These are phyloP conservation scores for Ceratobasidium sp. DNA, from an alignment of 1,284 basidiomycete genomes.

Conservation along the genomic window DNA sequence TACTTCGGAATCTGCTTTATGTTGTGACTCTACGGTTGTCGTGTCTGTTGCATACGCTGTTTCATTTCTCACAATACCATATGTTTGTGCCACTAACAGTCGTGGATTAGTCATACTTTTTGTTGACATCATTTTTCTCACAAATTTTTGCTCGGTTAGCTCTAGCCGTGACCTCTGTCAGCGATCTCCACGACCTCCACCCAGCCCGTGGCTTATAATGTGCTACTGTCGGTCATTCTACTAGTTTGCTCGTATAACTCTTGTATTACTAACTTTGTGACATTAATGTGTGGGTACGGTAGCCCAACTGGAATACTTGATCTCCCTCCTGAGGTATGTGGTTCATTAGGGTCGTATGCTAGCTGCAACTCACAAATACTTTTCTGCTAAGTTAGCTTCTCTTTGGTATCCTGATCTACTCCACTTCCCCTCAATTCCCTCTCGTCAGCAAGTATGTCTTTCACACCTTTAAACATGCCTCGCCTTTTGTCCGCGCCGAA, in stretches of 20 bases:
- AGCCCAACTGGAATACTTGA: conserved; percentile 31
- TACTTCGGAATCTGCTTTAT: conserved; percentile 16
- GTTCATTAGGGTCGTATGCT: background rate
- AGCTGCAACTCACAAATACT: background rate
- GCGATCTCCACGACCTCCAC: conserved; percentile 6
- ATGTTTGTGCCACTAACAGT: background rate
- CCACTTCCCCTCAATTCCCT: conserved; percentile 2
- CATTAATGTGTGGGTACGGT: background rate
- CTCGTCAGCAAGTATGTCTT: conserved; percentile 37
- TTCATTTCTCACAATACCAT: conserved; percentile 22
- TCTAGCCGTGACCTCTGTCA: conserved; percentile 6
- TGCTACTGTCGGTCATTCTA: background rate
- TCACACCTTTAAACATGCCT: conserved; percentile 37
- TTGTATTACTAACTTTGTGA: conserved; percentile 25
- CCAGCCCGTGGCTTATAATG: conserved; percentile 8
- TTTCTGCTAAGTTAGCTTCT: conserved; percentile 28
- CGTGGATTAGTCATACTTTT: conserved; percentile 28
- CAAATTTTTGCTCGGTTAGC: background rate
- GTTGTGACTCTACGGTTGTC: conserved; percentile 18
- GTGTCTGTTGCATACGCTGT: conserved; percentile 22
- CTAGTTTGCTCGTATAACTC: conserved; percentile 3
- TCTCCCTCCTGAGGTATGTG: conserved; percentile 34
- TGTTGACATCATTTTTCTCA: background rate
- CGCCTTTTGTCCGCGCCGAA: conserved; percentile 25
- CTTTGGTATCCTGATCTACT: conserved; percentile 29